phyloP scores from a whole-genome alignment of 2,329 filamentous ascomycete genomes.

The Pseudocercospora pini-densiflorae region DNA sequence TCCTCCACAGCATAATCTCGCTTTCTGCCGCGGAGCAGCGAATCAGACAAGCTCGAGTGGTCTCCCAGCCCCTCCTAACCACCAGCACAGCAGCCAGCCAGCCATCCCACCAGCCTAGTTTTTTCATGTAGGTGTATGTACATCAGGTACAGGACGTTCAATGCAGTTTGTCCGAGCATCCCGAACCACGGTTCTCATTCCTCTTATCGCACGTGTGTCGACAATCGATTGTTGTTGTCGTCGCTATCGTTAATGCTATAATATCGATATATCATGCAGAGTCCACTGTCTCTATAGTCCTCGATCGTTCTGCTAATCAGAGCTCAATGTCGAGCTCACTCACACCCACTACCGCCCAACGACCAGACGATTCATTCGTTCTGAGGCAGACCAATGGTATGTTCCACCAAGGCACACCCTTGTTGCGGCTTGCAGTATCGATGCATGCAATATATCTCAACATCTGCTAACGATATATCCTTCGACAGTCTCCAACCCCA shows the following conservation, averaged over 20 bases:
- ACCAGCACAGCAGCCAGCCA: background rate
- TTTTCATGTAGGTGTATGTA: background rate
- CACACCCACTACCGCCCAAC: conserved; percentile 7
- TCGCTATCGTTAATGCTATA: background rate
- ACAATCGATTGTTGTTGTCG: conserved; percentile 4
- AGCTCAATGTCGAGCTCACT: conserved; percentile 10
- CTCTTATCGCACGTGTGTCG: conserved; percentile 9
- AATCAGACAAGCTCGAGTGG: background rate
- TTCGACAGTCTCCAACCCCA: conserved; percentile 37
- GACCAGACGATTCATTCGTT: conserved; percentile 15
- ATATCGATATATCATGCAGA: background rate
- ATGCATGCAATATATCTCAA: background rate
- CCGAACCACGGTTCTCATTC: conserved; percentile 6
- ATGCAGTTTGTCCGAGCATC: background rate
- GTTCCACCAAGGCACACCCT: conserved; percentile 14
- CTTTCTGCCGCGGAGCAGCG: background rate
- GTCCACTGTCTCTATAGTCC: background rate
- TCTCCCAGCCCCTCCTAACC: conserved; percentile 8
- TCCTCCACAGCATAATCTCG: background rate
- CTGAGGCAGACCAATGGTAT: conserved; percentile 31
- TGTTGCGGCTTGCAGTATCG: conserved; percentile 1
- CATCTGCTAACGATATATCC: background rate
- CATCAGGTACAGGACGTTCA: background rate
- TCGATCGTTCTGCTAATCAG: background rate
- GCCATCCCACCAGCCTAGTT: background rate